These are phyloP conservation scores for Erigeron canadensis DNA, from an alignment of 129 eudicot species.

Conservation along the genomic window DNA sequence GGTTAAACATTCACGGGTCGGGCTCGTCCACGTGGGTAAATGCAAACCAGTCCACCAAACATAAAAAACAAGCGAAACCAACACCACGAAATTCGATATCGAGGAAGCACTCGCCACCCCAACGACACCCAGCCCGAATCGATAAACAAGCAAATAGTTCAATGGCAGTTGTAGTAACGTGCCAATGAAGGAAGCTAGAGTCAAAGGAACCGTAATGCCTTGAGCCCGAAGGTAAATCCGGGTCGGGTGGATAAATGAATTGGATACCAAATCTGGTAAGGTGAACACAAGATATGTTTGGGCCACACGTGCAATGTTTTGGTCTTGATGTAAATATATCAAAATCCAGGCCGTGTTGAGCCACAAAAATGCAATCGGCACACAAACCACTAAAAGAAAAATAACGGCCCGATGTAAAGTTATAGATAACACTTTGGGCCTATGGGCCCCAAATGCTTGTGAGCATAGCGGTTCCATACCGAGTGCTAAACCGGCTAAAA, in stretches of 20 bases:
- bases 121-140: constrained; percentile 38
- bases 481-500: constrained; percentile 67
- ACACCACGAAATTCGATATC: constrained; percentile 42
- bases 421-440: constrained; percentile 43
- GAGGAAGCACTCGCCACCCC: constrained; percentile 64
- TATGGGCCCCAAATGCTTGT: constrained; percentile 74
- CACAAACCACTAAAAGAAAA: constrained; percentile 40
- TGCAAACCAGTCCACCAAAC: constrained; percentile 54
- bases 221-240: constrained; percentile 83
- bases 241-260: constrained; percentile 62
- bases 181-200: constrained; percentile 47
- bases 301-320: constrained; percentile 42
- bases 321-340: constrained; percentile 50
- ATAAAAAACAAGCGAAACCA: constrained; percentile 36
- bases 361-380: constrained; percentile 58
- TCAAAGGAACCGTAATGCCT: constrained; percentile 70
- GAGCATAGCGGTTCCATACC: constrained; percentile 86
- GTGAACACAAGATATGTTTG: constrained; percentile 47
- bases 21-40: constrained; percentile 54
- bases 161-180: constrained; percentile 53
- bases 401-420: constrained; percentile 56
- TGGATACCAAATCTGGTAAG: constrained; percentile 60
- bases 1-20: constrained; percentile 51
- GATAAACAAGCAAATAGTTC: constrained; percentile 34
- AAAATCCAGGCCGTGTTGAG: constrained; percentile 45